phyloP scores from a whole-genome alignment of 495 filamentous ascomycete genomes.

The Choiromyces venosus region DNA sequence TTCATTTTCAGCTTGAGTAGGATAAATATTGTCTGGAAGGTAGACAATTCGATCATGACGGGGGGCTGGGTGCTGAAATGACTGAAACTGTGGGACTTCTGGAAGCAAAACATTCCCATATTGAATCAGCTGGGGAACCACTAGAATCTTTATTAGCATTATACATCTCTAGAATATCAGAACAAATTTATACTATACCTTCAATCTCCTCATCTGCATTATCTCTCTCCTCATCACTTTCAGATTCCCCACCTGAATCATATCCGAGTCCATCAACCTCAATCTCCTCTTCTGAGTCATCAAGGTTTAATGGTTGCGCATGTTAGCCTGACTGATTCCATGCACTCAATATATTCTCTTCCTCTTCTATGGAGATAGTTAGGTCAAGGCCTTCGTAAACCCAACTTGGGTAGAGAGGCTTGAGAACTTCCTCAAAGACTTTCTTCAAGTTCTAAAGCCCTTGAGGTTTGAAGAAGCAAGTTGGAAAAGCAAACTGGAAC shows the following conservation, averaged over 20 bases:
- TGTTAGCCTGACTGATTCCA: neutral
- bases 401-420: too few species aligned
- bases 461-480: neutral
- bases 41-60: neutral
- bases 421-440: too few species aligned
- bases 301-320: neutral
- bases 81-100: neutral
- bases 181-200: neutral
- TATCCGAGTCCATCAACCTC: neutral
- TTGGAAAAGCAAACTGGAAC: neutral
- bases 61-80: neutral
- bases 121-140: neutral
- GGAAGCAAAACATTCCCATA: neutral
- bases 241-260: neutral
- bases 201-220: neutral
- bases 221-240: neutral
- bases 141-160: too few species aligned
- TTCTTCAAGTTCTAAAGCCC: too few species aligned
- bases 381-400: too few species aligned
- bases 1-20: neutral
- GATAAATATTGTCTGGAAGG: neutral
- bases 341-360: neutral
- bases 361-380: neutral
- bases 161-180: too few species aligned
- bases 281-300: neutral